A percentile compares a stretch with the other conserved stretches of the same genome.
Evolutionary conservation across 768 basidiomycete species (phyloP).

Genomic region (Termitomyces sp.): DNA sequence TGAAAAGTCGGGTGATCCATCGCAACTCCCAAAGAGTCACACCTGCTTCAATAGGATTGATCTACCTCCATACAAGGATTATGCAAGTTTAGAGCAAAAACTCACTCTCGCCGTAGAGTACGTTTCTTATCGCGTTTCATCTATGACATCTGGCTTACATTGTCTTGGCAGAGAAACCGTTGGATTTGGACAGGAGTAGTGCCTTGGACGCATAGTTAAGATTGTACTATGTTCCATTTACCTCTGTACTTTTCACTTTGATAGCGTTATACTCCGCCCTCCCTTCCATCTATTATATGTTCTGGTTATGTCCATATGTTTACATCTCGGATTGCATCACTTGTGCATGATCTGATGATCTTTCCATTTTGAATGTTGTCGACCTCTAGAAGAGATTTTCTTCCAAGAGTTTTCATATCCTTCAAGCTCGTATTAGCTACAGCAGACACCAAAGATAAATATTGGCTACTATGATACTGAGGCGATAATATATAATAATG

Average conservation of each 20-base stretch:
- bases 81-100: constrained; percentile 92
- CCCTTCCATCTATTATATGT: background rate
- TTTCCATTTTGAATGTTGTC: background rate
- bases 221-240: constrained; percentile 8
- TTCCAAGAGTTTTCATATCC: constrained; percentile 2
- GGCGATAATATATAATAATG: constrained; percentile 4
- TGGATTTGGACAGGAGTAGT: constrained; percentile 90
- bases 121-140: constrained; percentile 32
- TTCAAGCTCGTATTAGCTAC: constrained; percentile 14
- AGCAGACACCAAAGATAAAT: constrained; percentile 11
- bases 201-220: background rate
- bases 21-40: constrained; percentile 93
- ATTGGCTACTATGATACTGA: constrained; percentile 11
- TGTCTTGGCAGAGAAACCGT: constrained; percentile 70
- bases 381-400: background rate
- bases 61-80: constrained; percentile 96
- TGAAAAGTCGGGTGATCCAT: constrained; percentile 96
- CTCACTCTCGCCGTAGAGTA: constrained; percentile 92
- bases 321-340: background rate
- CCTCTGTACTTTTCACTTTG: background rate
- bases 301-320: background rate
- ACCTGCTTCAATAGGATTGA: constrained; percentile 98
- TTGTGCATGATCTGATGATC: background rate
- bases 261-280: background rate
- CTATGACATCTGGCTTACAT: constrained; percentile 15